A percentile compares a stretch with the other conserved stretches of the same genome.
phyloP scores from a whole-genome alignment of 352 stramenopile species.

The Pythium myriotylum region DNA sequence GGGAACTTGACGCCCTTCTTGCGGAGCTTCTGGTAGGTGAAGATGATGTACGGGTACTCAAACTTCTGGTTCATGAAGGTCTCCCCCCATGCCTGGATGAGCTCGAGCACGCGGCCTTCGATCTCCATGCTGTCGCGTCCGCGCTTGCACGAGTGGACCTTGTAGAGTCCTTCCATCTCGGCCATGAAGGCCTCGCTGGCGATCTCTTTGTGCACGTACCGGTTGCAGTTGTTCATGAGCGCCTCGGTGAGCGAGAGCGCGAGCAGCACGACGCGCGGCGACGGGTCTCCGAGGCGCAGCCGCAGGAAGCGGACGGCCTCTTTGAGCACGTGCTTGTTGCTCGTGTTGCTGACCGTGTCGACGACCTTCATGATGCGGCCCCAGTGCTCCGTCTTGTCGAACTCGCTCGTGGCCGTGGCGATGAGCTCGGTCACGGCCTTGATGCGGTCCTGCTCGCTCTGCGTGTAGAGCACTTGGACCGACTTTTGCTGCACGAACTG shows the following conservation, averaged over 20 bases:
- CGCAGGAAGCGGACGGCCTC: conserved; percentile 76
- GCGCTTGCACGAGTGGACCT: conserved; percentile 70
- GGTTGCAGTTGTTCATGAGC: conserved; percentile 79
- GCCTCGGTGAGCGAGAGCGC: conserved; percentile 70
- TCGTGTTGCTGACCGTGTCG: conserved; percentile 71
- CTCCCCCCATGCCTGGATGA: conserved; percentile 81
- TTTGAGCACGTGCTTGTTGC: conserved; percentile 61
- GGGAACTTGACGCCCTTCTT: conserved; percentile 79
- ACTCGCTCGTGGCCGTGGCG: conserved; percentile 66
- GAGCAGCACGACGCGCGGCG: conserved; percentile 61
- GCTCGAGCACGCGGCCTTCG: conserved; percentile 60
- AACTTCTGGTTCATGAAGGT: conserved; percentile 75
- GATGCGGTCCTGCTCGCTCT: conserved; percentile 73
- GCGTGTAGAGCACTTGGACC: conserved; percentile 73
- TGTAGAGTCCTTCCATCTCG: conserved; percentile 75
- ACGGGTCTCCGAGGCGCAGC: conserved; percentile 66
- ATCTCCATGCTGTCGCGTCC: conserved; percentile 80
- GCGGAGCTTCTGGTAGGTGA: conserved; percentile 85
- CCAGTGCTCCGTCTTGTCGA: conserved; percentile 71
- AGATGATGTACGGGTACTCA: conserved; percentile 77
- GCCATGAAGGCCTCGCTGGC: conserved; percentile 67
- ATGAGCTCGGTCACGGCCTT: conserved; percentile 76
- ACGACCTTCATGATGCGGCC: conserved; percentile 76
- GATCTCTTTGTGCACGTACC: conserved; percentile 72
- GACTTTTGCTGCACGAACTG: conserved; percentile 84